phyloP scores from a whole-genome alignment of 306 rosid species.

The Begonia fuchsioides region DNA sequence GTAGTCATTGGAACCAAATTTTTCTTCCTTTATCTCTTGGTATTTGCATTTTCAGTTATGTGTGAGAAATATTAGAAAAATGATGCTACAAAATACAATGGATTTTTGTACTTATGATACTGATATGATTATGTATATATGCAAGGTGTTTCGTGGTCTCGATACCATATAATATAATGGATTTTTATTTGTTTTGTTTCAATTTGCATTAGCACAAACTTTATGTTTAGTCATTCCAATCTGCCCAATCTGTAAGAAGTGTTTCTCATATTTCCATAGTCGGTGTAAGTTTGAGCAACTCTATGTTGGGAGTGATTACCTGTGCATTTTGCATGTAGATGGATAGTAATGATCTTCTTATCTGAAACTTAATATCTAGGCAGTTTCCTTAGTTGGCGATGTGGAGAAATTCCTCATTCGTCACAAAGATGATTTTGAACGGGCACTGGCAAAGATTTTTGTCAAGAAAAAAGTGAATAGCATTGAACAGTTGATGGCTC shows the following conservation, averaged over 20 bases:
- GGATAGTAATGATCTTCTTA: conserved; percentile 1
- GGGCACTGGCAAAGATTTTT: conserved; percentile 35
- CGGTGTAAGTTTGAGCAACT: no score
- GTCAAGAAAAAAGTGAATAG: conserved; percentile 36
- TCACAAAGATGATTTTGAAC: conserved; percentile 34
- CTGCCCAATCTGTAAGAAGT: no score
- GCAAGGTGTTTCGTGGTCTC: no score
- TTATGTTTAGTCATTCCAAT: no score
- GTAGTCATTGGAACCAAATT: not conserved
- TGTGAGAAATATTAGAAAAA: not conserved
- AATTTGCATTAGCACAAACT: no score
- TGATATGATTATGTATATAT: no score
- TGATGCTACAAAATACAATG: no score
- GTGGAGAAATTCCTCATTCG: conserved; percentile 62
- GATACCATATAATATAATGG: no score
- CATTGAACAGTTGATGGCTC: conserved; percentile 44
- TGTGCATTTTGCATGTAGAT: not conserved
- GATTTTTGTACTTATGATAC: no score
- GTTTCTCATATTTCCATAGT: no score
- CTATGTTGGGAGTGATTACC: not conserved
- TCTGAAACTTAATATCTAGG: conserved; percentile 19
- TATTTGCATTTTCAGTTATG: not conserved
- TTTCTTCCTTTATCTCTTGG: not conserved
- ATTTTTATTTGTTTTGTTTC: no score
- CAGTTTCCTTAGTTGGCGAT: conserved; percentile 45